Base-by-base conservation (phyloP, 352 stramenopile genomes). In the Pythium guiyangense region DNA sequence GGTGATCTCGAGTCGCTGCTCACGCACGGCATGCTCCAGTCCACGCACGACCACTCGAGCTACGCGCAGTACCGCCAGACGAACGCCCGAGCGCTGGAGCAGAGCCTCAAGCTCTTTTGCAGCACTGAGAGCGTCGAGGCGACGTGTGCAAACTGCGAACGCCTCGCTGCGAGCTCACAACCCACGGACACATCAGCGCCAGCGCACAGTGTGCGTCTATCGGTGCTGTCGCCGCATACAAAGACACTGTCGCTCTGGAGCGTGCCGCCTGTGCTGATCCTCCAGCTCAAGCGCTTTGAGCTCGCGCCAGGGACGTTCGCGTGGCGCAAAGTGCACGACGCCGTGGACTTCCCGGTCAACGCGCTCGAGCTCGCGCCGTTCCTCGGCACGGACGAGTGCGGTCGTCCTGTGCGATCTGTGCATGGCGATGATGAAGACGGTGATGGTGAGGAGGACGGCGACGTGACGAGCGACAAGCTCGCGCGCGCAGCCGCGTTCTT, bases 301-400 rank as follows among this genome's bases (percentile, higher is more conserved):
- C 59, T 83, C 8, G 48, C 52, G 77, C 48, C 94, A 71, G 51
- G 61, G 4, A 42, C 47, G 65, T 80, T 98, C 46, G 54, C 62
- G 10, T 85, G 68, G 68, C 57, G 60, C 44, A 98, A 79, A 63
- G 97, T 77, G 72, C 91, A 63, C 77, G 67, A 97, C 51, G 77
- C 86, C 26, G 90, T 99, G n/a, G 73, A 92, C 14, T 98, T 98
- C 55, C 87, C 91, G 8, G 57, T 98, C 3, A 69, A 96, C 44
- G 70, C 75, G 46, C 80, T 98, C 37, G 77, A 98, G 65, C 61
- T 98, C 12, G 29, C 44, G 1, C 29, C 51, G 2, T 86, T 86
- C 34, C 46, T 93, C 5, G 56, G 55, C 0, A 10, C 12, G 0
- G 57, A 63, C 29, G 57, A 52, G 34, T 44, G 15, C 18, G 3